Base-by-base conservation (phyloP, 805 yeast species). In the Metschnikowia baotianmanensis region DNA sequence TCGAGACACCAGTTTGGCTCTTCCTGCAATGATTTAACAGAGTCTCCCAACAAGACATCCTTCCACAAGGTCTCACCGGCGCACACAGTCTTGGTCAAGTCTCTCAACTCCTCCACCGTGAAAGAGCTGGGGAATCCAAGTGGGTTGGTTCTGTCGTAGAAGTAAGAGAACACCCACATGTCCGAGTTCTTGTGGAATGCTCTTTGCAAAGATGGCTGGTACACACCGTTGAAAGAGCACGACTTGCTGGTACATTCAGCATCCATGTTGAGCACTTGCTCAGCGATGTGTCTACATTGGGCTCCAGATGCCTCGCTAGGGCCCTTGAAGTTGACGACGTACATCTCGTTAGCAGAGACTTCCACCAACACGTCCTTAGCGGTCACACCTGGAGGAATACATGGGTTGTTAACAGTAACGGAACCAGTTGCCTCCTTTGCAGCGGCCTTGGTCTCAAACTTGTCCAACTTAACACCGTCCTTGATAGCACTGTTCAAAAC, bases 1-100 rank as follows among this genome's bases (percentile, higher is more conserved):
- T 93, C 99, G 57, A 84, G 65, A 67, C 99, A 93, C 95, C 96
- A 91, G 56, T 84, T 82, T 31, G 98, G 96, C 62, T 91, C 93
- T 32, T 76, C 76, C 48, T 73, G 67, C 51, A 93, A 75, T 47
- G 80, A 78, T 28, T 73, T 69, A 31, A 88, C 65, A 21, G 91
- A 83, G 15, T 78, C 82, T 37, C 84, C 78, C 37, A 88, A 80
- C 38, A 45, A 77, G 51, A 59, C 87, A 71, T 46, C 84, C 69
- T 79, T 72, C 95, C 96, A 91, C 31, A 79, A 71, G 2, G 73
- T 67, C 51, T 80, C 78, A 36, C 99, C 99, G 28, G 79, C 76
- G 66, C 99, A 93, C 16, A 95, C 97, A 47, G 80, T 72, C 59
- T 74, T 74, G 41, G 96, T 83, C 53, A 95, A 72, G 40, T 87